Percentiles rank a stretch among this genome's conserved stretches.
These are phyloP conservation scores for Tylopilus sp. DNA, from an alignment of 1,284 basidiomycete genomes.

Conservation along the genomic window DNA sequence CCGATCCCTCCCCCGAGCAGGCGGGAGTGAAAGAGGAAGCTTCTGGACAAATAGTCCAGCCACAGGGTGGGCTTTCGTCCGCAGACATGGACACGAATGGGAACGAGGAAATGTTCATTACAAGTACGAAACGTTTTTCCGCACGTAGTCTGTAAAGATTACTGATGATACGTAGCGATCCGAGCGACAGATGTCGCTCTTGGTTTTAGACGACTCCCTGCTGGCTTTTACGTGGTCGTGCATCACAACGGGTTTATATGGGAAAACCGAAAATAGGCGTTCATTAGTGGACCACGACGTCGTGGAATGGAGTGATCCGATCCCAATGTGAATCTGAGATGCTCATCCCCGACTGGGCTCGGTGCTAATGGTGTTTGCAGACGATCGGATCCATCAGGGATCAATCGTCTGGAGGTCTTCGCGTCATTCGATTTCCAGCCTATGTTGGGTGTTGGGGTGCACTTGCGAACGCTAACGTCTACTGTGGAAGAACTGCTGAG, in stretches of 20 bases:
- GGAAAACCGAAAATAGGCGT: neutral
- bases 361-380: neutral
- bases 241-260: neutral
- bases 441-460: neutral
- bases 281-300: neutral
- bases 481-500: neutral
- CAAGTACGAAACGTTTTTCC: neutral
- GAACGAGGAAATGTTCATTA: neutral
- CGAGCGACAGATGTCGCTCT: neutral
- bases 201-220: neutral
- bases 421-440: neutral
- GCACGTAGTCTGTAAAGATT: neutral
- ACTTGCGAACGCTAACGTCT: neutral
- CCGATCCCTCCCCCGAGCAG: neutral
- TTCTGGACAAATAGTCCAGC: neutral
- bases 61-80: neutral
- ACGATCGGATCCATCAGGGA: neutral
- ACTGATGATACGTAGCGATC: neutral
- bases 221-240: neutral
- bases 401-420: neutral
- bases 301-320: neutral
- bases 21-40: too few species aligned
- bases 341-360: neutral
- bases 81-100: neutral
- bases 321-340: neutral